Percentiles rank a stretch among this genome's conserved stretches.
Evolutionary conservation across 805 yeast genomes (phyloP).

Genomic region (Kodamaea leandrae): DNA sequence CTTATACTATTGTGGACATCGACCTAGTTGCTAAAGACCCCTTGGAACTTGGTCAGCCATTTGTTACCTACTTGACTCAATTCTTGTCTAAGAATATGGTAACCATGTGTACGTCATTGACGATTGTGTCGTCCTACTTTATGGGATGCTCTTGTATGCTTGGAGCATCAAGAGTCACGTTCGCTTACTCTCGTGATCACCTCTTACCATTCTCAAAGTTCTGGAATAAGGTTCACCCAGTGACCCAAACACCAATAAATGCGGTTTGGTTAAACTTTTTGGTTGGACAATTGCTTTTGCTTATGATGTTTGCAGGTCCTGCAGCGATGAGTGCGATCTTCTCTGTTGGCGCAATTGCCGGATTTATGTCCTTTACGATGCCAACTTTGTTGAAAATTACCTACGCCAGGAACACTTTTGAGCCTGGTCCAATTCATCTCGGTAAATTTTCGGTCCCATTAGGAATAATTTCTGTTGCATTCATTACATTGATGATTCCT

Average conservation of each 20-base stretch:
- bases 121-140: conserved; percentile 40
- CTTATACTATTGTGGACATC: conserved; percentile 58
- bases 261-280: conserved; percentile 60
- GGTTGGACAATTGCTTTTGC: conserved; percentile 53
- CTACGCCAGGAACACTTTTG: conserved; percentile 49
- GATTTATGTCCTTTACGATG: conserved; percentile 63
- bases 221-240: conserved; percentile 49
- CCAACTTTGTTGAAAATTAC: conserved; percentile 61
- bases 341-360: conserved; percentile 69
- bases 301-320: conserved; percentile 62
- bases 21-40: conserved; percentile 45
- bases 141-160: conserved; percentile 62
- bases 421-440: conserved; percentile 66
- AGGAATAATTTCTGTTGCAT: conserved; percentile 47
- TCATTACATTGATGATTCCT: conserved; percentile 56
- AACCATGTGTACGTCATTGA: conserved; percentile 41
- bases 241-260: conserved; percentile 60
- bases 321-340: conserved; percentile 68
- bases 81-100: conserved; percentile 42
- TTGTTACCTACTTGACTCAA: conserved; percentile 53
- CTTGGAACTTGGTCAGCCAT: conserved; percentile 56
- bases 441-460: conserved; percentile 49
- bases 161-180: conserved; percentile 65
- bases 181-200: conserved; percentile 66
- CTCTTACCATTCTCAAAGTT: conserved; percentile 56